Conservation (phyloP, 805 yeast genomes). For the Ogataea glucozyma region DNA sequence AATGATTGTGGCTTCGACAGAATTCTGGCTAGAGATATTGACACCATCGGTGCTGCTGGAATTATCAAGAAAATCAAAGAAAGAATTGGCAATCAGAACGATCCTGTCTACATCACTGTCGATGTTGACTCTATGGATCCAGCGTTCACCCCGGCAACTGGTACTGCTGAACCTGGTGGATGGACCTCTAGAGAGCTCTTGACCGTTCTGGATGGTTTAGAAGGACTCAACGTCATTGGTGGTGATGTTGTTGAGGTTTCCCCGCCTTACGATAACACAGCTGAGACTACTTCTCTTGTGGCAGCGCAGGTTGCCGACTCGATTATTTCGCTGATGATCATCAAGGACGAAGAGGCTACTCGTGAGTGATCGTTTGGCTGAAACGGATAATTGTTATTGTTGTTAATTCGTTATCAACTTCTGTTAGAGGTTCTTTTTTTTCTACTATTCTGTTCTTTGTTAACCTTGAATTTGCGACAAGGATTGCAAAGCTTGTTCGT, state of each 20-base stretch:
- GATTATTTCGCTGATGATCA: slow-evolving; percentile 47
- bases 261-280: slow-evolving; percentile 61
- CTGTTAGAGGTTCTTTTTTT: no score
- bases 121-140: slow-evolving; percentile 73
- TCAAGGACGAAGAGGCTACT: slow-evolving; percentile 17
- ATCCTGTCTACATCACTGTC: slow-evolving; percentile 42
- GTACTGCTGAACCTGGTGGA: slow-evolving; percentile 79
- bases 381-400: neutral
- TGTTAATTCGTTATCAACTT: neutral
- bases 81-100: slow-evolving; percentile 39
- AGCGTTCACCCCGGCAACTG: slow-evolving; percentile 69
- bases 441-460: neutral
- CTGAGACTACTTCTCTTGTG: slow-evolving; percentile 61
- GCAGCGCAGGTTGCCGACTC: slow-evolving; percentile 65
- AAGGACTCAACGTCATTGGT: slow-evolving; percentile 62
- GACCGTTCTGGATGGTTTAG: slow-evolving; percentile 50
- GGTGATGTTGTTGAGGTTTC: slow-evolving; percentile 73
- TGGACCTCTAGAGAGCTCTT: slow-evolving; percentile 61
- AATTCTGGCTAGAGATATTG: slow-evolving; percentile 50
- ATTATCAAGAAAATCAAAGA: slow-evolving; percentile 40
- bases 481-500: no score
- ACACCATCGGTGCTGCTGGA: slow-evolving; percentile 37
- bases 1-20: slow-evolving; percentile 48
- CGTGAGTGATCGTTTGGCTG: no score
- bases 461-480: no score